Conservation (phyloP, 805 yeast genomes). For the Candida ortonii region DNA sequence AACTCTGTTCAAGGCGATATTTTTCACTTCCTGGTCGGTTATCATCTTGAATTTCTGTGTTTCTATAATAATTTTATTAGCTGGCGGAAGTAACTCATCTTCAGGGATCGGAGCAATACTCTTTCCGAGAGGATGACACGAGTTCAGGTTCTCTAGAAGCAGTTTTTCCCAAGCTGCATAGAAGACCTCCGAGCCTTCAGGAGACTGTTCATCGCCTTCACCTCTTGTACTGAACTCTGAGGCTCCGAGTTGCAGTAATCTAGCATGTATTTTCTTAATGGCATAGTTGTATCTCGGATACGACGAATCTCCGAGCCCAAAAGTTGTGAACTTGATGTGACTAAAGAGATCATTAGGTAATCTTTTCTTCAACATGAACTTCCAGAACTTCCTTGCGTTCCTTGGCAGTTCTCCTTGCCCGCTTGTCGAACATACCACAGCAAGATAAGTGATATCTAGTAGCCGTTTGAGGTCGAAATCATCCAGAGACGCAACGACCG, state of each 20-base stretch:
- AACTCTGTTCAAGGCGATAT: constrained; percentile 32
- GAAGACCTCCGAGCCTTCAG: constrained; percentile 73
- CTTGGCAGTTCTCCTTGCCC: constrained; percentile 95
- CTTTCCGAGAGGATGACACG: constrained; percentile 35
- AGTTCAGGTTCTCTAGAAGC: constrained; percentile 38
- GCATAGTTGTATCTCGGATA: constrained; percentile 89
- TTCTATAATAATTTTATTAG: constrained; percentile 29
- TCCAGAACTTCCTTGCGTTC: constrained; percentile 73
- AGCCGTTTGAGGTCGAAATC: constrained; percentile 56
- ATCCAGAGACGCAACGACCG: constrained; percentile 53
- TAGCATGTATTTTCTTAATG: constrained; percentile 73
- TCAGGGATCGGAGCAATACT: constrained; percentile 31
- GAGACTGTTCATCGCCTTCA: constrained; percentile 84
- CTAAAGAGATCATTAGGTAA: constrained; percentile 58
- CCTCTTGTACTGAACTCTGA: constrained; percentile 65
- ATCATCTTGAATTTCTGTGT: constrained; percentile 29
- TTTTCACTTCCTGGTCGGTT: constrained; percentile 28
- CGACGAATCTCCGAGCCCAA: constrained; percentile 93
- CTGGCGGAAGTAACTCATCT: constrained; percentile 39
- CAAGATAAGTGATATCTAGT: constrained; percentile 44
- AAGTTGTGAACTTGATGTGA: constrained; percentile 63
- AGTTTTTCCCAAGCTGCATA: constrained; percentile 70
- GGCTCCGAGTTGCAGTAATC: constrained; percentile 83
- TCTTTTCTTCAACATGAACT: constrained; percentile 62
- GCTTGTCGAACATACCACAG: constrained; percentile 79